phyloP scores from a whole-genome alignment of 2,329 filamentous ascomycete species.

The Fusarium illudens region DNA sequence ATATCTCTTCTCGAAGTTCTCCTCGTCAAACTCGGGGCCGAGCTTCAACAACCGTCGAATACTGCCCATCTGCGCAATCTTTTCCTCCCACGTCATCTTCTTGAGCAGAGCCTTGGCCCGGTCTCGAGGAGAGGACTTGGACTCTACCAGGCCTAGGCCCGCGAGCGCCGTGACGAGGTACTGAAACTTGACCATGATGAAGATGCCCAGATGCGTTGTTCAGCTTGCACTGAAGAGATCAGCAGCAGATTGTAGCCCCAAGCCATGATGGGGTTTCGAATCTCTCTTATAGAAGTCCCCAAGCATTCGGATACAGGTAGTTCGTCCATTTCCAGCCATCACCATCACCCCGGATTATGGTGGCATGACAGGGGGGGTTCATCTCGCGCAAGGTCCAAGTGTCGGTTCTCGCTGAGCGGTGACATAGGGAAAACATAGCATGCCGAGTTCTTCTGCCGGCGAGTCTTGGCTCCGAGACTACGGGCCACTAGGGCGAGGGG shows the following conservation, averaged over 20 bases:
- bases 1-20: slow-evolving; percentile 28
- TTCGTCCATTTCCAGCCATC: slow-evolving; percentile 11
- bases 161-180: slow-evolving; percentile 14
- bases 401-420: slow-evolving; percentile 20
- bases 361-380: slow-evolving; percentile 14
- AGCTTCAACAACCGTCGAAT: slow-evolving; percentile 26
- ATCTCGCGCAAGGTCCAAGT: slow-evolving; percentile 9
- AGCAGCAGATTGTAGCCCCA: not conserved
- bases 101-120: slow-evolving; percentile 22
- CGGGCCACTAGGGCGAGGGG: slow-evolving; percentile 2
- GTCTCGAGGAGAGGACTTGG: slow-evolving; percentile 15
- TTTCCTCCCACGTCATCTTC: slow-evolving; percentile 35
- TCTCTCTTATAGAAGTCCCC: slow-evolving; percentile 4
- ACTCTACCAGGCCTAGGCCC: slow-evolving; percentile 5
- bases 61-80: slow-evolving; percentile 32
- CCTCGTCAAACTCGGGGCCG: slow-evolving; percentile 18
- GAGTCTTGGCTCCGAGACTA: not conserved
- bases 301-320: not conserved
- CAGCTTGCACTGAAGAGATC: not conserved
- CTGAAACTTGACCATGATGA: slow-evolving; percentile 23
- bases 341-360: slow-evolving; percentile 21
- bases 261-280: not conserved
- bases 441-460: not conserved
- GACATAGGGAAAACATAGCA: not conserved
- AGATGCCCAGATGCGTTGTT: not conserved